Evolutionary conservation across 805 yeast species (phyloP).

Genomic region (Priceomyces medius): DNA sequence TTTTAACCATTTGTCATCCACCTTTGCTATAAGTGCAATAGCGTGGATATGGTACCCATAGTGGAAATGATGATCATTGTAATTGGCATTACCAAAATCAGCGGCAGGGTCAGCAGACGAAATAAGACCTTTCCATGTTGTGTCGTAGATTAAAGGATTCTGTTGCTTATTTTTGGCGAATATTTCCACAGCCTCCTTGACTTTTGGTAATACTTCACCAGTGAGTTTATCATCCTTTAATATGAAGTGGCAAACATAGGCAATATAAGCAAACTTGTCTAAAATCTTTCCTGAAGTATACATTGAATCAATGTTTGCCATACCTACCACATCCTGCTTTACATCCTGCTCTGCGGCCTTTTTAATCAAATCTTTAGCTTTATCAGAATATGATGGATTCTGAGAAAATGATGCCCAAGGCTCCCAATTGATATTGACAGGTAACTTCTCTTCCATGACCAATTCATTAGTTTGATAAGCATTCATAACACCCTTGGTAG

Average conservation of each 20-base stretch:
- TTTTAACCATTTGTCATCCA: slow-evolving; percentile 45
- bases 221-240: slow-evolving; percentile 57
- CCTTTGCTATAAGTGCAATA: slow-evolving; percentile 58
- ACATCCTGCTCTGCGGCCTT: slow-evolving; percentile 54
- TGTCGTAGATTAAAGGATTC: slow-evolving; percentile 76
- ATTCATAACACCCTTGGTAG: slow-evolving; percentile 50
- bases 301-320: slow-evolving; percentile 78
- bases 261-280: slow-evolving; percentile 86
- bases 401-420: slow-evolving; percentile 53
- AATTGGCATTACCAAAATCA: slow-evolving; percentile 72
- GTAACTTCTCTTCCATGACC: slow-evolving; percentile 43
- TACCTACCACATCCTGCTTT: slow-evolving; percentile 52
- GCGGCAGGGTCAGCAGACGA: slow-evolving; percentile 63
- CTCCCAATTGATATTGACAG: slow-evolving; percentile 42
- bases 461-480: slow-evolving; percentile 43
- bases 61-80: slow-evolving; percentile 77
- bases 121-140: slow-evolving; percentile 73
- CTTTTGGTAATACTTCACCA: slow-evolving; percentile 47
- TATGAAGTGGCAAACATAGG: slow-evolving; percentile 68
- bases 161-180: slow-evolving; percentile 70
- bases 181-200: slow-evolving; percentile 67
- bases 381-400: slow-evolving; percentile 26
- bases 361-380: slow-evolving; percentile 36
- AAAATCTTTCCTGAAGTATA: slow-evolving; percentile 85
- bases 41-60: slow-evolving; percentile 75